These are phyloP conservation scores for Tulasnella sp. DNA, from an alignment of 768 basidiomycete genomes.

Conservation along the genomic window DNA sequence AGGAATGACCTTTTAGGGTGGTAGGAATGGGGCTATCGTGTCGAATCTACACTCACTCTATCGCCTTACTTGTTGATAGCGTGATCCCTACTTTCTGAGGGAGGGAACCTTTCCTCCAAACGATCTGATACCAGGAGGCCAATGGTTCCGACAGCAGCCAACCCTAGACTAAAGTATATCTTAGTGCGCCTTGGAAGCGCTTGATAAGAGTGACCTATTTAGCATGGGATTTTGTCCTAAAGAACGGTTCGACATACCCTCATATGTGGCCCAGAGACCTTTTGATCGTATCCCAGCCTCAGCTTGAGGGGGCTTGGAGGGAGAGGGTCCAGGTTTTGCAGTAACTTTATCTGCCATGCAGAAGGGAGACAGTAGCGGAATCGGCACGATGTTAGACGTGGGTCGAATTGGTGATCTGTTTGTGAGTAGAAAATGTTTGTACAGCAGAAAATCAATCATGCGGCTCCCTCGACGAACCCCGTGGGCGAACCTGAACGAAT, in stretches of 20 bases:
- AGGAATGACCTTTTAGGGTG: too few relatives aligned
- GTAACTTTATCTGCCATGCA: too few relatives aligned
- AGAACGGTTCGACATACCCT: neutral
- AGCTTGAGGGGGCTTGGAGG: too few relatives aligned
- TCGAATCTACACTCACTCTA: too few relatives aligned
- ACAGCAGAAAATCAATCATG: conserved; percentile 33
- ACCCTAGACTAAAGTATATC: conserved; percentile 10
- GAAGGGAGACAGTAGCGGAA: too few relatives aligned
- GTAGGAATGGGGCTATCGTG: too few relatives aligned
- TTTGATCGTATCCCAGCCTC: too few relatives aligned
- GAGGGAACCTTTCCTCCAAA: conserved; percentile 3
- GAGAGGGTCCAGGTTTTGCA: too few relatives aligned
- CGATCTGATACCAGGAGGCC: conserved; percentile 5
- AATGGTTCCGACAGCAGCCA: conserved; percentile 1
- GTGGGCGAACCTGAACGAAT: conserved; percentile 57
- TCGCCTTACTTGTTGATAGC: too few relatives aligned
- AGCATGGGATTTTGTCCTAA: neutral
- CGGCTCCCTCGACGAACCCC: conserved; percentile 70
- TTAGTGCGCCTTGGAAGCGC: conserved; percentile 5
- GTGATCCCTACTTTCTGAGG: neutral
- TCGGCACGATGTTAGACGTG: too few relatives aligned
- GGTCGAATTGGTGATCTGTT: neutral
- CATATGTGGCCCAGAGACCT: conserved; percentile 3
- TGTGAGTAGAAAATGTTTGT: neutral
- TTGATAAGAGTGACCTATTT: neutral